phyloP scores from a whole-genome alignment of 768 basidiomycete species.

The Agaricus blazei region DNA sequence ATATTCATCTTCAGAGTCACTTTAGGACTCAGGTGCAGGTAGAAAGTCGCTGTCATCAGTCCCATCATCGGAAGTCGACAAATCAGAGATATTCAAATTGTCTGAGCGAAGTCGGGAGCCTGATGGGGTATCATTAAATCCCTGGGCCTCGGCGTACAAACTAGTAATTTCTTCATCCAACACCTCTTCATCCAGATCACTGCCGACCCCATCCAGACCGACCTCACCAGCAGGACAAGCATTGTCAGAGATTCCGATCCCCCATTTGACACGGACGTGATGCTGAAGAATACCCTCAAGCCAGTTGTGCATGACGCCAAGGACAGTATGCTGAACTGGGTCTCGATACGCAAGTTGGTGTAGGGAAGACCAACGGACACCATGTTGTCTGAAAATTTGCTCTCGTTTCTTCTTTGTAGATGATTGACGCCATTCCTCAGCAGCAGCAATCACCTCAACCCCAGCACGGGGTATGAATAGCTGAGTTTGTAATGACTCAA shows the following conservation, averaged over 20 bases:
- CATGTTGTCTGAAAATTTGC: slow-evolving; percentile 10
- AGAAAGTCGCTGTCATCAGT: not conserved
- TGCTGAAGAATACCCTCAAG: slow-evolving; percentile 13
- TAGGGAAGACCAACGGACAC: slow-evolving; percentile 19
- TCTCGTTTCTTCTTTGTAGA: slow-evolving; percentile 14
- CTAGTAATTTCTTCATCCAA: not conserved
- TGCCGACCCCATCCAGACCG: not conserved
- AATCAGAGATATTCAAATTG: no score
- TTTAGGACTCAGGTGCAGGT: no score
- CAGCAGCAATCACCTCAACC: not conserved
- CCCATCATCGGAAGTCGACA: not conserved
- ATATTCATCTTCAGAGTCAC: no score
- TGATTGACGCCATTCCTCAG: slow-evolving; percentile 9
- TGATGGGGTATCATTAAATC: not conserved
- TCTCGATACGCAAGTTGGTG: slow-evolving; percentile 18
- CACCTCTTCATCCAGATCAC: not conserved
- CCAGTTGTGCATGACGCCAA: slow-evolving; percentile 23
- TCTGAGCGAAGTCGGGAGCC: not conserved
- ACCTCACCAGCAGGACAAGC: no score
- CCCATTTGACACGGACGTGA: not conserved
- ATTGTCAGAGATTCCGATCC: not conserved
- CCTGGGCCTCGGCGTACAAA: not conserved
- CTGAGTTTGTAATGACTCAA: slow-evolving; percentile 5
- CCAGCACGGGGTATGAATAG: slow-evolving; percentile 10
- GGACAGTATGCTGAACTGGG: slow-evolving; percentile 17